Base-by-base conservation (phyloP, 148 eudicot species). In the Amaranthus hypochondriacus region DNA sequence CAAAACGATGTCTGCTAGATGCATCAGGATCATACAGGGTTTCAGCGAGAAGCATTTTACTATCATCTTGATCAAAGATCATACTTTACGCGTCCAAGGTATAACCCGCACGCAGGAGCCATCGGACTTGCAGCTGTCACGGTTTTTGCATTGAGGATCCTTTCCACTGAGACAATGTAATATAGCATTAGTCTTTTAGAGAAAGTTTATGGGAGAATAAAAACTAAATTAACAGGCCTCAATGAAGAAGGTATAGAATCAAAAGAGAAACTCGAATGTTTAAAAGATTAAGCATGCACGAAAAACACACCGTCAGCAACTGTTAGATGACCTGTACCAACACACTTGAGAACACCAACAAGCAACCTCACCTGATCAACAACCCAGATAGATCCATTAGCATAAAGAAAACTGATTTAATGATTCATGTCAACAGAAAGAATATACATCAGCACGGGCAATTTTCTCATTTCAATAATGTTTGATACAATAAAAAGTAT, bases 61-160 rank as follows among this genome's bases (percentile, higher is more conserved):
- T 48, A 18, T n/a, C 15, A 39, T 13, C 42, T 80, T 66, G 78
- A 72, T 86, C 83, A 64, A 89, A 28, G 82, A 76, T 90, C 91
- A 65, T 95, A 95, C 63, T 86, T 92, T 56, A 95, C 98, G 46
- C 75, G 85, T 62, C 92, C 97, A 55, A 95, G 96, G 77, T 88
- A 95, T 75, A 95, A 86, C 69, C 98, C 98, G 69, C 86, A 85
- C 9, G 98, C 90, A 66, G 98, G 97, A 6, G 98, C 98, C 98
- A 95, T 92, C 8, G 98, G 97, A 78, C 88, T 80, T 47, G 90
- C 92, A 74, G 96, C 93, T 42, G 84, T 79, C 3, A 95, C 90
- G 14, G 74, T 79, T 85, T 84, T 92, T 62, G 92, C 98, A 14
- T 88, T 75, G 57, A 95, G 87, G 77, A 95, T 90, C 75, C 87